Evolutionary conservation across 2,329 filamentous ascomycete genomes (phyloP).

Genomic region (Botryosphaeria dothidea): DNA sequence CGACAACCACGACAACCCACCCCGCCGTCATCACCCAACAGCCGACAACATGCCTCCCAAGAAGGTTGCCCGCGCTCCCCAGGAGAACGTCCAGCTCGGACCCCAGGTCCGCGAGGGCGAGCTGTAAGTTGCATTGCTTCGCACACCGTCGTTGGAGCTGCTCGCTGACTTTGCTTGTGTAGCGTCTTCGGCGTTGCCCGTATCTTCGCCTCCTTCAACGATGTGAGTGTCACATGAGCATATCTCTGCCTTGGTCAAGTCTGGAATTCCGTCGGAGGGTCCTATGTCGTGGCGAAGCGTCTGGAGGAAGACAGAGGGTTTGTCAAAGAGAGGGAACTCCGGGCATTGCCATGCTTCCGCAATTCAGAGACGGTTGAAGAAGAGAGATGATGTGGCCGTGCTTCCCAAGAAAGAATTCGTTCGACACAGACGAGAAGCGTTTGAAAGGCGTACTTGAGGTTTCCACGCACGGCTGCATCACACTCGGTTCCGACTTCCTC

Average conservation of each 20-base stretch:
- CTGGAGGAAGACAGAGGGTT: neutral
- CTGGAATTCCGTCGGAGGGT: neutral
- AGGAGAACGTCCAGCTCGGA: slow-evolving; percentile 94
- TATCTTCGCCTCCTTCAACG: slow-evolving; percentile 83
- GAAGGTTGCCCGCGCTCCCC: slow-evolving; percentile 73
- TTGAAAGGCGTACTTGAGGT: too few species aligned
- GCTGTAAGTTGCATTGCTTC: slow-evolving; percentile 30
- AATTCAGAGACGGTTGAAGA: too few species aligned
- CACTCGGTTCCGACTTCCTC: too few species aligned
- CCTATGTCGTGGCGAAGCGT: neutral
- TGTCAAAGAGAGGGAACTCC: neutral
- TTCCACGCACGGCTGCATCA: too few species aligned
- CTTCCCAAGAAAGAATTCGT: too few species aligned
- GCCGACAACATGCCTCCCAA: slow-evolving; percentile 77
- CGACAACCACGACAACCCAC: slow-evolving; percentile 27
- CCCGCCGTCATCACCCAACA: slow-evolving; percentile 38
- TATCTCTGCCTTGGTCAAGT: neutral
- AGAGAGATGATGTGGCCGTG: too few species aligned
- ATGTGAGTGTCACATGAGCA: slow-evolving; percentile 24
- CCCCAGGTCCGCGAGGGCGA: slow-evolving; percentile 94
- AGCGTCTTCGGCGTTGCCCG: slow-evolving; percentile 92
- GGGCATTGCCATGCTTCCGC: neutral
- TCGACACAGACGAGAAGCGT: too few species aligned
- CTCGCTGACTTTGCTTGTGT: neutral
- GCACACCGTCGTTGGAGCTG: neutral